phyloP scores from a whole-genome alignment of 495 filamentous ascomycete species.

The Penicillium egyptiacum region DNA sequence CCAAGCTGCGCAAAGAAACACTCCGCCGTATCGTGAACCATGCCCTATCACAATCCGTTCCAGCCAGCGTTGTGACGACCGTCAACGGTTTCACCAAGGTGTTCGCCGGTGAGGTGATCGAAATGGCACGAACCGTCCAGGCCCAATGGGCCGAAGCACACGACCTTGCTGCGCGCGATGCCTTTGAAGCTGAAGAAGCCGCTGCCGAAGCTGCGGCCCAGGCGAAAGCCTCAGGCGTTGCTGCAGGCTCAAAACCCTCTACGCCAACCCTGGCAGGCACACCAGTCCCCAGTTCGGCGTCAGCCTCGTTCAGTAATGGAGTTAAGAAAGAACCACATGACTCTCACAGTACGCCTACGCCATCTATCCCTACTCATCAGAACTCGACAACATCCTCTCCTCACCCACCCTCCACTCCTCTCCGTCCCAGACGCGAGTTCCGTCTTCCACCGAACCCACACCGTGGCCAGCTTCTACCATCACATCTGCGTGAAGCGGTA shows the following conservation, averaged over 20 bases:
- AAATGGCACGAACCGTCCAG: constrained; percentile 76
- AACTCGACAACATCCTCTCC: not conserved
- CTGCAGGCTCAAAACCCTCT: constrained; percentile 17
- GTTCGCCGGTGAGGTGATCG: constrained; percentile 80
- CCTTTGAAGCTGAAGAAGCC: constrained; percentile 35
- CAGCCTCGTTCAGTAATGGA: constrained; percentile 17
- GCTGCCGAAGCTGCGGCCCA: constrained; percentile 43
- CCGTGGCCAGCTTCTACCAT: constrained; percentile 72
- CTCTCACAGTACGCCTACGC: constrained; percentile 14
- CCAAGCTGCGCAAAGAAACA: constrained; percentile 64
- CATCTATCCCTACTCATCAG: constrained; percentile 15
- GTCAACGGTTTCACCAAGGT: constrained; percentile 81
- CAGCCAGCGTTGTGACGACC: constrained; percentile 71
- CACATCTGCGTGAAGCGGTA: constrained; percentile 78
- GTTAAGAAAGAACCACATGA: constrained; percentile 31
- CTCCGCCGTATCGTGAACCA: constrained; percentile 77
- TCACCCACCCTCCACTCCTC: constrained; percentile 14
- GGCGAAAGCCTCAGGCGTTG: constrained; percentile 33
- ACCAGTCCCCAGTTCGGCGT: constrained; percentile 5
- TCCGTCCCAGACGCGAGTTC: constrained; percentile 26
- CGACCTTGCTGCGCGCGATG: constrained; percentile 38
- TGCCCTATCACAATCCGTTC: constrained; percentile 83
- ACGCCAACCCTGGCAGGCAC: constrained; percentile 23
- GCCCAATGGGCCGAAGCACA: constrained; percentile 67
- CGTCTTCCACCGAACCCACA: constrained; percentile 46